Evolutionary conservation across 805 yeast species (phyloP), one percentile per base, ranked within the genome.

Genomic region (Lipomyces chichibuensis): DNA sequence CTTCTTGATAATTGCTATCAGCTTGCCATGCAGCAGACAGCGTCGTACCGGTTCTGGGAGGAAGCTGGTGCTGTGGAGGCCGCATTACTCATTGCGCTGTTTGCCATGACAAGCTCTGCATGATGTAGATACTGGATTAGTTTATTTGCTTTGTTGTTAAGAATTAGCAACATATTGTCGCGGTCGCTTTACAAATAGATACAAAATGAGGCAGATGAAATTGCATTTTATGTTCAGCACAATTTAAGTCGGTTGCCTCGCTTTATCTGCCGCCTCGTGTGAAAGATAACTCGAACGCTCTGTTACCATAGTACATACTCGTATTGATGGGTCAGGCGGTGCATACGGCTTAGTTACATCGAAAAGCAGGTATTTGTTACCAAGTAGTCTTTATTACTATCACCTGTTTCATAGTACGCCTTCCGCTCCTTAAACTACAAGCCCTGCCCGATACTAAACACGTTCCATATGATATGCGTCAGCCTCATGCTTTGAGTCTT

Each of bases 391-490:
- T 46, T 46, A 46, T 46, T 46, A 20, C 9, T 3, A 46, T 46
- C 52, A n/a, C 9, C 13, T 46, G 52, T 46, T 46, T 46, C 52
- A 46, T 46, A 7, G 8, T 46, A 46, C 14, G 13, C 13, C 1
- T 20, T 1, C 25, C 14, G 52, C 52, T 46, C 13, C 11, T 46
- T 3, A 17, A 46, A n/a, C 52, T 46, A 3, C 8, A 14, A 14
- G 52, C 52, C 7, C 8, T 46, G 14, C 52, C 52, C 52, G 52
- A 14, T 13, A 46, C 52, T 46, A 46, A 46, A 46, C 52, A 46
- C 52, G 52, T 46, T 46, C 52, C 52, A 46, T 46, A 46, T 46
- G 52, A 46, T 46, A 46, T 46, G 52, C 4, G 52, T 46, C 52
- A 5, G 14, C 52, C 11, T 46, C 52, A 46, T n/a, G 52, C 52